Base-by-base conservation (phyloP, 1,284 basidiomycete species). In the Leccinum solheimii region DNA sequence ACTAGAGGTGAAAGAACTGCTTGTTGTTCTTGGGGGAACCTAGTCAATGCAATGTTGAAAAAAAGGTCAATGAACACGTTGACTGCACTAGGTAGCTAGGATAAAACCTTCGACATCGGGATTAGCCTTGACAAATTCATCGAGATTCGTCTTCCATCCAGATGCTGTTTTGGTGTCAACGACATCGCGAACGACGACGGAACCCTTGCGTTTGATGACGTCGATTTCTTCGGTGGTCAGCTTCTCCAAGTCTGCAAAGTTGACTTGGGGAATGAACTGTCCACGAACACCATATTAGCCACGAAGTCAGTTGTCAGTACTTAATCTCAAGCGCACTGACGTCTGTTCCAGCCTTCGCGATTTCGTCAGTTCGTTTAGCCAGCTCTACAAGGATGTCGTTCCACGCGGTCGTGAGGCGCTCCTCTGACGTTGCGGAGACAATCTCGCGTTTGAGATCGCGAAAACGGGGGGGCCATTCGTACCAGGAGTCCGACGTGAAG, bases 1-100 rank as follows among this genome's bases (percentile, higher is more conserved):
- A 89, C 88, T 88, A 90, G 43, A 90, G 80, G 67, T 85, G 77
- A 75, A 88, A 90, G 72, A 91, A 90, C 64, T 90, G 89, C 64
- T 88, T 90, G 67, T 90, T 76, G 16, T 80, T 68, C 32, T 69
- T 79, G 1, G 88, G 87, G 40, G 81, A 64, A 19, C 86, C 86
- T 88, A 56, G 52, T 26, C 19, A 7, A 60, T 56, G n/a, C 10
- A 61, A 27, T 10, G 19, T 6, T 14, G n/a, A 13, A 34, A n/a
- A 34, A 40, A 30, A 30, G 5, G 30, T 56, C 3, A 56, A 27
- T 32, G 5, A 16, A 34, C 2, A 11, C 5, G 21, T 52, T 34
- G 5, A 8, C 34, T 23, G 1, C 1, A 21, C 3, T 19, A 23
- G 7, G 48, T 14, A 23, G 8, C 6, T 23, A 16, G 16, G 51